A percentile compares a stretch with the other conserved stretches of the same genome.
Conservation (phyloP, 441 rosid genomes). For the Populus trichocarpa region DNA sequence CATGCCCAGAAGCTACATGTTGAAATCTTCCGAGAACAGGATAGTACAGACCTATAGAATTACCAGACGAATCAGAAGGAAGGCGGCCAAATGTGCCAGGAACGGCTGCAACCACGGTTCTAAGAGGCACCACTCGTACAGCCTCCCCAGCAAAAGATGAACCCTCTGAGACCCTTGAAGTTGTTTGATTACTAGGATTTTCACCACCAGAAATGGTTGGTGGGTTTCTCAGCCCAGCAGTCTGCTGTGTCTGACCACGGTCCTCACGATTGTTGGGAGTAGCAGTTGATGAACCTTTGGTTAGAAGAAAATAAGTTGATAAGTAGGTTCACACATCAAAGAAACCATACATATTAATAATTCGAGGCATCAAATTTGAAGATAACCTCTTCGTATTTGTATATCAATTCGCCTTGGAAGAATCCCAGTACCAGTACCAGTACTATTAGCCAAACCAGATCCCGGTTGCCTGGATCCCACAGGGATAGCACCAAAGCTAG, state of each 20-base stretch:
- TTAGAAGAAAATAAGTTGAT: background rate
- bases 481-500: slow-evolving; percentile 48
- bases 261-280: slow-evolving; percentile 40
- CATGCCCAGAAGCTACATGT: slow-evolving; percentile 40
- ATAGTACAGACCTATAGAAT: slow-evolving; percentile 41
- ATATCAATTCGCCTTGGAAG: slow-evolving; percentile 75
- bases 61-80: slow-evolving; percentile 54
- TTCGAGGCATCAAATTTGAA: background rate
- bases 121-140: slow-evolving; percentile 60
- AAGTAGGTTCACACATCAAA: background rate
- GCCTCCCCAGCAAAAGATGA: slow-evolving; percentile 49
- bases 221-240: slow-evolving; percentile 39
- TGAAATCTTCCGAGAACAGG: slow-evolving; percentile 58
- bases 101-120: slow-evolving; percentile 64
- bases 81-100: slow-evolving; percentile 46
- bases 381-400: slow-evolving; percentile 69
- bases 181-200: slow-evolving; percentile 31
- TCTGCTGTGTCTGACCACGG: slow-evolving; percentile 33
- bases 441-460: slow-evolving; percentile 46
- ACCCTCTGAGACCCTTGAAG: slow-evolving; percentile 37
- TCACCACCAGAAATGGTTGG: slow-evolving; percentile 33
- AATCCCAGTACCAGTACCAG: slow-evolving; percentile 34
- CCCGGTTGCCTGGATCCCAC: slow-evolving; percentile 47
- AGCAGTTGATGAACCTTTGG: slow-evolving; percentile 40
- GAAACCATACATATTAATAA: background rate